Evolutionary conservation across 495 filamentous ascomycete genomes (phyloP).

Genomic region (Tuber indicum): DNA sequence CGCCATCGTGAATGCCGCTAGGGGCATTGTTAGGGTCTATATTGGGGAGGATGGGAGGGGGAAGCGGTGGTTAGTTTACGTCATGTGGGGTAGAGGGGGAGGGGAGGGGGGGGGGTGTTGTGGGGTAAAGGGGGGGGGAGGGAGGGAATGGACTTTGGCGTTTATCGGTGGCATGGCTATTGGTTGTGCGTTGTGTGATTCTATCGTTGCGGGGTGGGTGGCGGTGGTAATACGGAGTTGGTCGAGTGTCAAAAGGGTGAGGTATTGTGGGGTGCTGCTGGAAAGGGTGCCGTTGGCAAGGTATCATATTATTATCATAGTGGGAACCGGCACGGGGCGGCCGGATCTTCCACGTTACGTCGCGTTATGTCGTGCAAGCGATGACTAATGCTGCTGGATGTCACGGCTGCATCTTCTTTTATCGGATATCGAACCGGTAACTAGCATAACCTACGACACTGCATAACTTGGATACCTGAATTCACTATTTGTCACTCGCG

Average conservation of each 20-base stretch:
- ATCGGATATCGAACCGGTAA: not conserved
- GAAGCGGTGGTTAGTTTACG: not conserved
- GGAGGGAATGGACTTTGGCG: constrained; percentile 16
- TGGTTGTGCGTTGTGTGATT: too few relatives aligned
- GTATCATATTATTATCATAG: too few relatives aligned
- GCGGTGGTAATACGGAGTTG: too few relatives aligned
- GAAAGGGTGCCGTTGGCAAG: too few relatives aligned
- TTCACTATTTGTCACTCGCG: not conserved
- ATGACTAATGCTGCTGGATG: not conserved
- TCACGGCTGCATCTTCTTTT: not conserved
- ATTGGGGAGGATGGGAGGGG: constrained; percentile 9
- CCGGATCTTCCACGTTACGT: not conserved
- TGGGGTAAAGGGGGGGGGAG: not conserved
- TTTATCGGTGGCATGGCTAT: constrained; percentile 30
- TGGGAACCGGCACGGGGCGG: too few relatives aligned
- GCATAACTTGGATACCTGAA: not conserved
- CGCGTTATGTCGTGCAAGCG: not conserved
- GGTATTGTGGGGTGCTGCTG: too few relatives aligned
- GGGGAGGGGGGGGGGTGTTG: too few relatives aligned
- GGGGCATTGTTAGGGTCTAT: constrained; percentile 38
- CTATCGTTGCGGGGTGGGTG: not conserved
- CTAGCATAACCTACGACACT: too few relatives aligned
- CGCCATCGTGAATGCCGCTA: constrained; percentile 49
- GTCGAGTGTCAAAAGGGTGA: too few relatives aligned
- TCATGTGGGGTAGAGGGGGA: not conserved